Evolutionary conservation across 345 rosid species (phyloP), one percentile per base, ranked within the genome.

Genomic region (Pelargonium nanum): DNA sequence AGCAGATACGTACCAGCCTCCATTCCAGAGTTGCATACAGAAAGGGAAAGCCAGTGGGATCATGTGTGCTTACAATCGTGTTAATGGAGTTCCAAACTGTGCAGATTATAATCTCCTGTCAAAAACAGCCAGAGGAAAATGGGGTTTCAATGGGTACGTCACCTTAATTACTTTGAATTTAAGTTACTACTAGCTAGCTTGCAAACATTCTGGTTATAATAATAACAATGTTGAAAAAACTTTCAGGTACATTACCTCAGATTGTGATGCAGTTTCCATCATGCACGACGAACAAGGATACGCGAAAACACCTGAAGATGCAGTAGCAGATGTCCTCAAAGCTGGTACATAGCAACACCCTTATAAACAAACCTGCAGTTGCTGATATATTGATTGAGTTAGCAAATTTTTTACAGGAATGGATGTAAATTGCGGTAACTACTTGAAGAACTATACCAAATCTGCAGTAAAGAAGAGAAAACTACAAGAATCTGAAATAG

Each of bases 41-140:
- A 78, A 85, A 74, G 98, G 89, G 52, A 82, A 85, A 81, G 96
- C 91, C 26, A 89, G 93, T 74, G 89, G 98, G 85, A 77, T 92
- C 74, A 92, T 92, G 96, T 89, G 98, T 64, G 83, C 98, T 9
- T 89, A 87, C 73, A 92, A 83, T 78, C 80, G 68, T 70, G 88
- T 92, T 64, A 83, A 92, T 34, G 98, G 93, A n/a, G 69, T 78
- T 55, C 98, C 95, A 48, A 74, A 72, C 59, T 87, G 97, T 64
- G 95, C 95, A n/a, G 80, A 89, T 65, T 68, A 70, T 21, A 67
- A 85, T 22, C 86, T 92, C 61, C 74, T 91, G 21, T 56, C 85
- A 61, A 78, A 72, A 34, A 74, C 81, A 1, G 87, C 82, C 56
- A 78, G 98, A 73, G 72, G 65, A 19, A 77, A 72, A 26, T 92